phyloP scores from a whole-genome alignment of 129 eudicot species.

The Flaveria trinervia region DNA sequence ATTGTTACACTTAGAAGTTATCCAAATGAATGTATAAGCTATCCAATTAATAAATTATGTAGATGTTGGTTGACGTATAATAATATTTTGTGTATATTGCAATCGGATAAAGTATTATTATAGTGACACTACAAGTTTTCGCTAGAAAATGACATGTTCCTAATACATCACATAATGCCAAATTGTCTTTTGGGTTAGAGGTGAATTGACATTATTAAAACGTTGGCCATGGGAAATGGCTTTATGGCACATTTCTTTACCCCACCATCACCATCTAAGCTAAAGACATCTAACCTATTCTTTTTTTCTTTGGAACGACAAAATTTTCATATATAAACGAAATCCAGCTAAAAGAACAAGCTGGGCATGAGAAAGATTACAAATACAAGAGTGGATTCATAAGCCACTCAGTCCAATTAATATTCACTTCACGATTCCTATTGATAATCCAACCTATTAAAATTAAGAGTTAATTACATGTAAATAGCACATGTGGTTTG shows the following conservation, averaged over 20 bases:
- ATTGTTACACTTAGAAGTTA: neutral
- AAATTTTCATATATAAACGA: no score
- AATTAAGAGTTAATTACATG: neutral
- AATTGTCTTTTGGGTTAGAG: conserved; percentile 16
- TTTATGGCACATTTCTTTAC: neutral
- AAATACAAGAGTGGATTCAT: no score
- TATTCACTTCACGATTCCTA: no score
- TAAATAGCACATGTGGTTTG: no score
- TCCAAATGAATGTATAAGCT: conserved; percentile 1
- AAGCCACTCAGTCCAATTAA: no score
- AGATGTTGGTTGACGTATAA: neutral
- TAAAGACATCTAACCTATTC: neutral
- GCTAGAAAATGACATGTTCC: neutral
- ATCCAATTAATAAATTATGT: neutral
- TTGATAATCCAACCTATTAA: neutral
- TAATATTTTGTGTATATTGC: neutral
- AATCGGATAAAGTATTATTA: neutral
- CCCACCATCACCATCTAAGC: neutral
- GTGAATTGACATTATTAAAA: neutral
- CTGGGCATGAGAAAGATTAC: no score
- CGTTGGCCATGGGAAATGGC: neutral
- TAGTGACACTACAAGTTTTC: neutral
- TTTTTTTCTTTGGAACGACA: no score
- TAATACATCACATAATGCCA: conserved; percentile 14
- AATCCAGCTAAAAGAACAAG: no score